Percentiles rank a stretch among this genome's conserved stretches.
phyloP scores from a whole-genome alignment of 179 eudicot genomes.

The Amaranthus tricolor region DNA sequence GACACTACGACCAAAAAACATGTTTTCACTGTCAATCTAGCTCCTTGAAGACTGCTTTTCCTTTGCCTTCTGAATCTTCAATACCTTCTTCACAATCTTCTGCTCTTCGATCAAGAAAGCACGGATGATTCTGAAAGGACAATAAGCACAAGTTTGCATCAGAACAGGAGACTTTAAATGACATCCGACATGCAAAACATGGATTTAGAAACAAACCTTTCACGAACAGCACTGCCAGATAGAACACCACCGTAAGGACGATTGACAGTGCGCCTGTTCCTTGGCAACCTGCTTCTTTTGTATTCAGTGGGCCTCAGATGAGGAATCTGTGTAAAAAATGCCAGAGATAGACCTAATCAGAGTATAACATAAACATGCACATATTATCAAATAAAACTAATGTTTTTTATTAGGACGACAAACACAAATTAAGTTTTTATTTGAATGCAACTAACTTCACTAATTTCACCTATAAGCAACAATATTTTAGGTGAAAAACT shows the following conservation, averaged over 20 bases:
- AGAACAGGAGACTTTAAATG: not conserved
- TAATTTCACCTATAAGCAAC: too few species aligned
- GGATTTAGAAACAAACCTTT: constrained; percentile 43
- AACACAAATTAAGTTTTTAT: too few species aligned
- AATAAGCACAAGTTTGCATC: not conserved
- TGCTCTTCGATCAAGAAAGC: constrained; percentile 80
- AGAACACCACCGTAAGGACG: constrained; percentile 95
- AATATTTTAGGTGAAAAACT: too few species aligned
- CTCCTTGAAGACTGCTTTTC: constrained; percentile 48
- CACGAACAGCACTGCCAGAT: constrained; percentile 87
- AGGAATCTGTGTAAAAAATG: constrained; percentile 58
- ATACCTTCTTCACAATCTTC: constrained; percentile 80
- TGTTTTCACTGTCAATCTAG: constrained; percentile 7
- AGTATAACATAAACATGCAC: not conserved
- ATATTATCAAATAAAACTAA: not conserved
- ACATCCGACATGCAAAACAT: not conserved
- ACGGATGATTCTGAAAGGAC: constrained; percentile 30
- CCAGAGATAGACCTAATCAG: not conserved
- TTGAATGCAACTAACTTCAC: too few species aligned
- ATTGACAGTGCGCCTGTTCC: constrained; percentile 91
- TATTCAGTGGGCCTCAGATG: constrained; percentile 91
- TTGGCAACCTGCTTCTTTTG: constrained; percentile 76
- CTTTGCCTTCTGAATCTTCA: constrained; percentile 77
- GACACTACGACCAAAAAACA: constrained; percentile 15
- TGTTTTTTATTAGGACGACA: too few species aligned